Conservation (phyloP, 805 yeast genomes). For the Candida jianshihensis region DNA sequence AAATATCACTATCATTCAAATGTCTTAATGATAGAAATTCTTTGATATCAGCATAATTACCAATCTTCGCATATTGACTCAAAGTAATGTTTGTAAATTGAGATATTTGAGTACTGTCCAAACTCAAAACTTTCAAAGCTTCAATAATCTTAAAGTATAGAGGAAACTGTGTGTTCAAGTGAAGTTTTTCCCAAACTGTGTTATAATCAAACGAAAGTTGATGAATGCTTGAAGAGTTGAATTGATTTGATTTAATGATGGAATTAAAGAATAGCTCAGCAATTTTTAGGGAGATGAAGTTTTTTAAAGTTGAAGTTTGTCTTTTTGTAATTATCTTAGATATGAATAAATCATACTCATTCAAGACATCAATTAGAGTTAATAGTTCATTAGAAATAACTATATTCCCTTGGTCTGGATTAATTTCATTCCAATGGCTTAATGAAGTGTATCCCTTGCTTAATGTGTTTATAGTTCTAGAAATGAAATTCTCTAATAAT, state of each 20-base stretch:
- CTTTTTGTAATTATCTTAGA: constrained; percentile 8
- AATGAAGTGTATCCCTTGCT: constrained; percentile 26
- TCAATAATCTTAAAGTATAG: constrained; percentile 11
- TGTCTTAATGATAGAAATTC: constrained; percentile 11
- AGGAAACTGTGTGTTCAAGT: constrained; percentile 1
- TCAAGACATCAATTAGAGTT: constrained; percentile 19
- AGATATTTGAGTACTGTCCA: constrained; percentile 21
- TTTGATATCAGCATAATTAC: constrained; percentile 23
- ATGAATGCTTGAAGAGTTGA: constrained; percentile 25
- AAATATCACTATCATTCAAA: constrained; percentile 26
- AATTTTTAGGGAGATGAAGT: constrained; percentile 20
- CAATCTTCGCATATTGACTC: constrained; percentile 23
- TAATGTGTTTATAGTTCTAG: constrained; percentile 23
- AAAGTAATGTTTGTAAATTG: constrained; percentile 13
- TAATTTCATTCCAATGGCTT: constrained; percentile 25
- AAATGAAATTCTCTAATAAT: constrained; percentile 24
- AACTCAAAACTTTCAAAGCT: constrained; percentile 21
- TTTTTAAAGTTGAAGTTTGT: constrained; percentile 17
- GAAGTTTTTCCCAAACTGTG: constrained; percentile 22
- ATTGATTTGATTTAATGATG: constrained; percentile 30
- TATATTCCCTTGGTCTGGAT: constrained; percentile 1
- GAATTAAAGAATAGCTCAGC: constrained; percentile 28
- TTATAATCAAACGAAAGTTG: constrained; percentile 28
- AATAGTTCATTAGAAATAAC: constrained; percentile 22
- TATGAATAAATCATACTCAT: constrained; percentile 17